Conservation (phyloP, 768 basidiomycete genomes). For the Gautieria morchelliformis region DNA sequence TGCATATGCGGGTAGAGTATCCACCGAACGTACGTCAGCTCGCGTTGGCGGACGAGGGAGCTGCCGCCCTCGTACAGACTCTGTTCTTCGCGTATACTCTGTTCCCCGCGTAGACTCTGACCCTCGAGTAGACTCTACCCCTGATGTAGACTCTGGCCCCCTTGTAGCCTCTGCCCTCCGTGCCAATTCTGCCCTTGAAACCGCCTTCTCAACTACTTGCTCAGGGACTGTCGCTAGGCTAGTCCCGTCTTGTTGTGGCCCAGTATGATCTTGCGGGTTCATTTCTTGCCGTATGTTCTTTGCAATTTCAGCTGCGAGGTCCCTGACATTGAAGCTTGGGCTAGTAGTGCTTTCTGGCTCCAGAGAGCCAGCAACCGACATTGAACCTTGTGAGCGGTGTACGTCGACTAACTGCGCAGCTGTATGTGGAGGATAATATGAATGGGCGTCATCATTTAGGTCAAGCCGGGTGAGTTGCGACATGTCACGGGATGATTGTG, state of each 20-base stretch:
- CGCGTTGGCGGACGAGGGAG: conserved; percentile 5
- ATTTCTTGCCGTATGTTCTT: conserved; percentile 5
- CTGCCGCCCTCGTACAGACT: background rate
- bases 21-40: background rate
- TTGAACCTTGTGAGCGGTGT: background rate
- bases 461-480: background rate
- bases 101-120: background rate
- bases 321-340: conserved; percentile 1
- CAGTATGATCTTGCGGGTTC: background rate
- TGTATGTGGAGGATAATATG: background rate
- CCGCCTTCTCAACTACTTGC: background rate
- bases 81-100: background rate
- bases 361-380: background rate
- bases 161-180: background rate
- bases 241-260: background rate
- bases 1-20: conserved; percentile 4
- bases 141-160: background rate
- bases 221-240: background rate
- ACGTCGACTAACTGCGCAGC: background rate
- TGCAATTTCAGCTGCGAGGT: conserved; percentile 7
- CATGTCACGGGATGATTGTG: background rate
- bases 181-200: background rate
- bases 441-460: too few species aligned
- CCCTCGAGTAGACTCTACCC: background rate
- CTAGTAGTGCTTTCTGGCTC: background rate